phyloP scores from a whole-genome alignment of 371 early-diverging fungal genomes.

The Lichtheimia ramosa region DNA sequence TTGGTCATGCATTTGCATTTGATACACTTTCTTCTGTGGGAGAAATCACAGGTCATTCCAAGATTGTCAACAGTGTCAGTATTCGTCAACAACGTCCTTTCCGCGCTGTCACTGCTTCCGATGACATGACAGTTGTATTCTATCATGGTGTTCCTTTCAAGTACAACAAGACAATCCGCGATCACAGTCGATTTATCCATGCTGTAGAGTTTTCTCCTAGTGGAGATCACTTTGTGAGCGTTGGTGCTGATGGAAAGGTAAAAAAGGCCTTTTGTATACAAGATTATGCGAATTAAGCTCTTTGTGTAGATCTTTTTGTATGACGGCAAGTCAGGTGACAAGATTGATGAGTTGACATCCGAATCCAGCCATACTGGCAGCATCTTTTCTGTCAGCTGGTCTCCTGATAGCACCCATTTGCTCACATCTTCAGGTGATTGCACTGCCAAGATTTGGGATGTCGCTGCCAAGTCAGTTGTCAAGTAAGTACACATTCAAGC shows the following conservation, averaged over 20 bases:
- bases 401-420: conserved; percentile 75
- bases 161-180: conserved; percentile 67
- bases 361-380: conserved; percentile 75
- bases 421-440: conserved; percentile 86
- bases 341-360: conserved; percentile 64
- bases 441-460: conserved; percentile 94
- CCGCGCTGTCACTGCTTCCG: conserved; percentile 90
- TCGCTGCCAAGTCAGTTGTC: conserved; percentile 66
- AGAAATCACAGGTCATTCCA: conserved; percentile 89
- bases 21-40: conserved; percentile 93
- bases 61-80: conserved; percentile 82
- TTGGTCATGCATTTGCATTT: conserved; percentile 86
- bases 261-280: neutral
- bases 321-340: conserved; percentile 89
- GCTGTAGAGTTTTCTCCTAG: conserved; percentile 85
- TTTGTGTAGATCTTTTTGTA: conserved; percentile 77
- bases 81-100: conserved; percentile 87
- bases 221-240: conserved; percentile 83
- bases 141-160: conserved; percentile 93
- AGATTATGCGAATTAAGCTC: neutral
- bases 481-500: conserved; percentile 46
- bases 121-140: conserved; percentile 89
- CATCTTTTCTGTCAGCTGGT: conserved; percentile 88
- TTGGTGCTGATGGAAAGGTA: conserved; percentile 89
- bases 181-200: conserved; percentile 89